Evolutionary conservation across 108 stramenopile species (phyloP).

Genomic region (Pelagomonas calceolata): DNA sequence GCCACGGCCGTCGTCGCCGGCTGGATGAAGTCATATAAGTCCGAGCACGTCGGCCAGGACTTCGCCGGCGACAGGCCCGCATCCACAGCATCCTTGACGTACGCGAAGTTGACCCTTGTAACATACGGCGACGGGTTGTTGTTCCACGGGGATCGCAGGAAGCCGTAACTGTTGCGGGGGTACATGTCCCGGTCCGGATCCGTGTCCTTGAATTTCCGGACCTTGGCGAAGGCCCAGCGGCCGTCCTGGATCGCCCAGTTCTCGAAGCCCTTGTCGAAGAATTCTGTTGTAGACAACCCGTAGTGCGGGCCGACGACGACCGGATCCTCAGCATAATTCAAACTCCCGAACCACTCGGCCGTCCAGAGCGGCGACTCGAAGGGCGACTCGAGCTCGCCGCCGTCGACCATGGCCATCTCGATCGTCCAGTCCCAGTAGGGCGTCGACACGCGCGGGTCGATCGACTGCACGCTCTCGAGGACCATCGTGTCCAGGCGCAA

Average conservation of each 20-base stretch:
- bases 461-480: not conserved
- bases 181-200: not conserved
- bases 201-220: not conserved
- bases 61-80: not conserved
- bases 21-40: not conserved
- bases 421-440: slow-evolving; percentile 10
- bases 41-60: not conserved
- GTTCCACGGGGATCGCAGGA: slow-evolving; percentile 6
- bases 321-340: not conserved
- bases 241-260: not conserved
- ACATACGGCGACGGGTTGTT: slow-evolving; percentile 6
- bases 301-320: not conserved
- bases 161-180: not conserved
- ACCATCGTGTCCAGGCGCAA: not conserved
- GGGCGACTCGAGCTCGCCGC: not conserved
- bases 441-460: not conserved
- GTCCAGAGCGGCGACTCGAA: not conserved
- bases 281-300: not conserved
- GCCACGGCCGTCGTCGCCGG: not conserved
- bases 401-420: not conserved
- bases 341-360: not conserved
- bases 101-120: not conserved
- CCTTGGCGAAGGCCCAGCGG: not conserved
- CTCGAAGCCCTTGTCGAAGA: not conserved
- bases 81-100: not conserved